Base-by-base conservation (phyloP, 352 stramenopile genomes). In the Globisporangium nunn region DNA sequence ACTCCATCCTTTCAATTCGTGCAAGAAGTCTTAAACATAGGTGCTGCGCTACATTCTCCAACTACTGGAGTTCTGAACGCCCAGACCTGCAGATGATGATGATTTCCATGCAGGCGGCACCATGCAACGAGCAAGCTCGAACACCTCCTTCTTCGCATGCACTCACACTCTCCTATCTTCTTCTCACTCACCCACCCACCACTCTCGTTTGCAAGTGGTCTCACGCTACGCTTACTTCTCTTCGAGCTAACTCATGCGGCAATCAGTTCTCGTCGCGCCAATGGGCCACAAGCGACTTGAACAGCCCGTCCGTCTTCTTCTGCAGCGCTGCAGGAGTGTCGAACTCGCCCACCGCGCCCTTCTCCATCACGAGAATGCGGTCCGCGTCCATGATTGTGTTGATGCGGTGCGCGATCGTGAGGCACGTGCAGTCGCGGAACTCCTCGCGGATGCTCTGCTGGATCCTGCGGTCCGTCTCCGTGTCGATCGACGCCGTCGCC, bases 331-430 rank as follows among this genome's bases (percentile, higher is more conserved):
- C 71, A 0, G 95, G 95, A 10, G 88, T 90, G 67, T 98, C 96
- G 57, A 97, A 98, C 64, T 99, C 96, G 11, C 76, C 88, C 40
- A 98, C 87, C 17, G 63, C 51, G 0, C 96, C 96, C 63, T 94
- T 78, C 51, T 98, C 89, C 73, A 99, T 88, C 23, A 98, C 95
- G 17, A 98, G 72, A 40, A 99, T 93, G 53, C 86, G 81, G 57
- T 99, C 96, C 35, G 87, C 92, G 52, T 98, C 95, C 60, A 98
- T 76, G 64, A 99, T 97, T 14, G 96, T 99, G 60, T 98, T 96
- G 33, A 98, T 81, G n/a, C 96, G 78, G 66, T 99, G 96, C 7
- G 97, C 96, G 62, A 99, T 98, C 5, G 96, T 99, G 11, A 99
- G 74, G 40, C 96, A 84, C 23, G 96, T 99, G 23, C 82, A 88